Evolutionary conservation across 2,329 filamentous ascomycete genomes (phyloP).

Genomic region (Sporothrix schenckii): DNA sequence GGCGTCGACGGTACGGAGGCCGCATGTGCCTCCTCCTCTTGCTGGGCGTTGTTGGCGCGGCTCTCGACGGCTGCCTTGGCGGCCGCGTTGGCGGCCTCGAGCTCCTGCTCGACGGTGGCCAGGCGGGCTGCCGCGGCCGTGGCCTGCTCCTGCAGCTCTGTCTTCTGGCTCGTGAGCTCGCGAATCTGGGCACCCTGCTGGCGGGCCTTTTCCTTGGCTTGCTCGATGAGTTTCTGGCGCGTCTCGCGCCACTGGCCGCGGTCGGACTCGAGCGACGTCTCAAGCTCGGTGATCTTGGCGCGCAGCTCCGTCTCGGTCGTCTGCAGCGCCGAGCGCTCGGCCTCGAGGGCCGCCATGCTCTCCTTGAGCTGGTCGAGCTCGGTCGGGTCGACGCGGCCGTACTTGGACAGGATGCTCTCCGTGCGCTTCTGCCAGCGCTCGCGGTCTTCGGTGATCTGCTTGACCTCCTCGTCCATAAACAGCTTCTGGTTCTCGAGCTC

Average conservation of each 20-base stretch:
- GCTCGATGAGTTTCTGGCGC: conserved; percentile 60
- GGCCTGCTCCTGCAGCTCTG: conserved; percentile 55
- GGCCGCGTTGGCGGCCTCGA: conserved; percentile 53
- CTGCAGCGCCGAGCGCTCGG: conserved; percentile 63
- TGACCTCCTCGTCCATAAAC: conserved; percentile 84
- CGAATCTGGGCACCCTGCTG: conserved; percentile 57
- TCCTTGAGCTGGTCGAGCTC: conserved; percentile 89
- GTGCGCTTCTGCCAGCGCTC: conserved; percentile 96
- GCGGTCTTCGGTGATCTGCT: conserved; percentile 84
- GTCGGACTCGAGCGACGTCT: conserved; percentile 58
- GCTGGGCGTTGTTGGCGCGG: background rate
- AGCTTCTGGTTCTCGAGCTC: conserved; percentile 81
- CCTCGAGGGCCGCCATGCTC: conserved; percentile 67
- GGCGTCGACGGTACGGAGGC: background rate
- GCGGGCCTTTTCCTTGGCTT: conserved; percentile 64
- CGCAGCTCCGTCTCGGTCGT: conserved; percentile 56
- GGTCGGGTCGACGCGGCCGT: conserved; percentile 90
- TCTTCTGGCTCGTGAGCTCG: conserved; percentile 58
- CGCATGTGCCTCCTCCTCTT: background rate
- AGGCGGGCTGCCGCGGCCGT: conserved; percentile 50
- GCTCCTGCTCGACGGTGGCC: conserved; percentile 52
- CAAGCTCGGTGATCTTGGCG: conserved; percentile 56
- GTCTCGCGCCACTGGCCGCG: conserved; percentile 57
- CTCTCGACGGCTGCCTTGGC: conserved; percentile 40
- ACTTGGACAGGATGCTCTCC: conserved; percentile 93